Evolutionary conservation across 768 basidiomycete genomes (phyloP).

Genomic region (Tylopilus plumbeoviolaceoides): DNA sequence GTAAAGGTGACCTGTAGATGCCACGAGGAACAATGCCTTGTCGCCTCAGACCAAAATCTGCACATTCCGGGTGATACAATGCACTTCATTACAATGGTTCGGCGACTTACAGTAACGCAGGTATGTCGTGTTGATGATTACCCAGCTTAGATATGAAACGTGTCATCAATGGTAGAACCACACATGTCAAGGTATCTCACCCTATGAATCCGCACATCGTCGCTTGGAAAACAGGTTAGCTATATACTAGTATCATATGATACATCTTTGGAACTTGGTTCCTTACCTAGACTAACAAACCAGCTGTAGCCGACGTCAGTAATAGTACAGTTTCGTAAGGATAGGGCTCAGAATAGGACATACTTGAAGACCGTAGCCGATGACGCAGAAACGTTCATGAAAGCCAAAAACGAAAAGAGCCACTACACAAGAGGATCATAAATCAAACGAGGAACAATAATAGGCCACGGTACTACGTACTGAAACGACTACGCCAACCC

Average conservation of each 20-base stretch:
- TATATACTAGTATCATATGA: background rate
- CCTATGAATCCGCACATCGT: conserved; percentile 63
- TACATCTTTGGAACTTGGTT: background rate
- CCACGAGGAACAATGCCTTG: conserved; percentile 53
- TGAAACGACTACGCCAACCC: conserved; percentile 31
- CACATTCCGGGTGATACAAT: background rate
- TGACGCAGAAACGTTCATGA: conserved; percentile 62
- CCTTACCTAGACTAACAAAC: conserved; percentile 60
- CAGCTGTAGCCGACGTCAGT: conserved; percentile 39
- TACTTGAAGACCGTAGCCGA: conserved; percentile 38
- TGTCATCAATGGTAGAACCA: conserved; percentile 47
- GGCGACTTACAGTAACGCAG: conserved; percentile 56
- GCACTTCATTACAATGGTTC: conserved; percentile 30
- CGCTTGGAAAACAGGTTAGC: conserved; percentile 13
- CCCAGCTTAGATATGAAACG: conserved; percentile 49
- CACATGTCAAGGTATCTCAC: background rate
- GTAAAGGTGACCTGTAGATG: conserved; percentile 59
- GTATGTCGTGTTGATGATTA: conserved; percentile 67
- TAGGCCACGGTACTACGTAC: conserved; percentile 11
- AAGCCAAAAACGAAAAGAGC: conserved; percentile 48
- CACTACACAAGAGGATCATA: conserved; percentile 15
- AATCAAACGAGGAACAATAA: conserved; percentile 9
- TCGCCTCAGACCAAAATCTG: conserved; percentile 16
- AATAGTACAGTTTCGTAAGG: conserved; percentile 12
- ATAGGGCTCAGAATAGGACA: background rate